phyloP scores from a whole-genome alignment of 768 basidiomycete genomes.

The Terana coerulea region DNA sequence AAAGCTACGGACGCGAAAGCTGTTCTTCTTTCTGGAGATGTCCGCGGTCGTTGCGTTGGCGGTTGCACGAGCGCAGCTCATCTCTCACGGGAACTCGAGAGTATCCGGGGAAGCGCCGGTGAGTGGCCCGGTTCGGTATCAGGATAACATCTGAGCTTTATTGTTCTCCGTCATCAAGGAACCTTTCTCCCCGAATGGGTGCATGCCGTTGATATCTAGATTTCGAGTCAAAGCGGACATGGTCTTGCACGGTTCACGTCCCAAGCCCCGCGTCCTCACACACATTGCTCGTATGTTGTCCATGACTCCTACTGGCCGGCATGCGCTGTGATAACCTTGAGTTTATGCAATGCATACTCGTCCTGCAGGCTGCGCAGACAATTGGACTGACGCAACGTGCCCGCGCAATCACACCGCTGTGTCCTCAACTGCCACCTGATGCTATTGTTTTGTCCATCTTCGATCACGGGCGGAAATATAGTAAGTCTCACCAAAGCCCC shows the following conservation, averaged over 20 bases:
- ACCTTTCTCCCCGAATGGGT: slow-evolving; percentile 12
- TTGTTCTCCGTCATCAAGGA: slow-evolving; percentile 17
- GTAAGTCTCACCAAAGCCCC: slow-evolving; percentile 7
- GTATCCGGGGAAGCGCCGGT: slow-evolving; percentile 6
- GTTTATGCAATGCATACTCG: slow-evolving; percentile 1
- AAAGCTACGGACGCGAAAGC: too few relatives aligned
- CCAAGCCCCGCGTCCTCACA: not conserved
- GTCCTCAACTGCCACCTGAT: slow-evolving; percentile 14
- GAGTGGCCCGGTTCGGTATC: not conserved
- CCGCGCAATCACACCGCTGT: slow-evolving; percentile 10
- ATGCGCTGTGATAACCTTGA: slow-evolving; percentile 1
- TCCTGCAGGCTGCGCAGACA: slow-evolving; percentile 3
- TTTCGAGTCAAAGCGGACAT: not conserved
- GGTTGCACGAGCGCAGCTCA: too few relatives aligned
- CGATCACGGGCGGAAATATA: slow-evolving; percentile 15
- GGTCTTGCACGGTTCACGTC: too few relatives aligned
- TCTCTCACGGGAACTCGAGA: too few relatives aligned
- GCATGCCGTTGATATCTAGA: slow-evolving; percentile 1
- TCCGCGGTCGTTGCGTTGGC: too few relatives aligned
- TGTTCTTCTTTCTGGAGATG: too few relatives aligned
- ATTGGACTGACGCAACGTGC: slow-evolving; percentile 10
- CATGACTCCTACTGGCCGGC: not conserved
- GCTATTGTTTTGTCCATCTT: slow-evolving; percentile 18
- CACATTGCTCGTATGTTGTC: not conserved
- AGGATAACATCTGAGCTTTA: slow-evolving; percentile 2